Conservation (phyloP, 1,139 yeast species). For the Diutina neorugosa region DNA sequence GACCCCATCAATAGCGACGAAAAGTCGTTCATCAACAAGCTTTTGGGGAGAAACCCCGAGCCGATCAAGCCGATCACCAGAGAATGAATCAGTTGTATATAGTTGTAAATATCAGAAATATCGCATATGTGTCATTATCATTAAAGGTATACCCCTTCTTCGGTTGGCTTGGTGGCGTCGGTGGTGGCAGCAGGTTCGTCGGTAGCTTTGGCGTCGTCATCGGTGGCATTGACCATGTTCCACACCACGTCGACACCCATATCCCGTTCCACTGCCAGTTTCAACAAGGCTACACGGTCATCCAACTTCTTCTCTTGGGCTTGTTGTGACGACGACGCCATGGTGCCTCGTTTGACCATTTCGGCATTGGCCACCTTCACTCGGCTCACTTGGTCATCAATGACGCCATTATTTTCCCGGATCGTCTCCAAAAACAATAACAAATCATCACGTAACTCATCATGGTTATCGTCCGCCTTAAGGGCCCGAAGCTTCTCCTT, state of each 20-base stretch:
- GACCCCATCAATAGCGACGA: constrained; percentile 38
- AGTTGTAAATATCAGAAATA: neutral
- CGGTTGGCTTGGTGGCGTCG: neutral
- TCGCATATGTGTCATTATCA: constrained; percentile 6
- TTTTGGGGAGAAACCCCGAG: neutral
- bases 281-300: neutral
- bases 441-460: constrained; percentile 12
- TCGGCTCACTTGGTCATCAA: constrained; percentile 17
- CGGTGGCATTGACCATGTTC: neutral
- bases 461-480: neutral
- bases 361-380: constrained; percentile 15
- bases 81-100: neutral
- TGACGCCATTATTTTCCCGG: constrained; percentile 21
- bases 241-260: constrained; percentile 1
- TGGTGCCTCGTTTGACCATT: constrained; percentile 17
- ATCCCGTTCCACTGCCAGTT: neutral
- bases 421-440: constrained; percentile 19
- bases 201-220: constrained; percentile 4
- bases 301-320: neutral
- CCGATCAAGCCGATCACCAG: neutral
- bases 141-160: constrained; percentile 3
- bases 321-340: neutral
- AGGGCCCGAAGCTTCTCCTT: neutral
- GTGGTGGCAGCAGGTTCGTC: neutral
- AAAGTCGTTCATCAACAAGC: constrained; percentile 29